Evolutionary conservation across 768 basidiomycete species (phyloP).

Genomic region (Boletus sp.): DNA sequence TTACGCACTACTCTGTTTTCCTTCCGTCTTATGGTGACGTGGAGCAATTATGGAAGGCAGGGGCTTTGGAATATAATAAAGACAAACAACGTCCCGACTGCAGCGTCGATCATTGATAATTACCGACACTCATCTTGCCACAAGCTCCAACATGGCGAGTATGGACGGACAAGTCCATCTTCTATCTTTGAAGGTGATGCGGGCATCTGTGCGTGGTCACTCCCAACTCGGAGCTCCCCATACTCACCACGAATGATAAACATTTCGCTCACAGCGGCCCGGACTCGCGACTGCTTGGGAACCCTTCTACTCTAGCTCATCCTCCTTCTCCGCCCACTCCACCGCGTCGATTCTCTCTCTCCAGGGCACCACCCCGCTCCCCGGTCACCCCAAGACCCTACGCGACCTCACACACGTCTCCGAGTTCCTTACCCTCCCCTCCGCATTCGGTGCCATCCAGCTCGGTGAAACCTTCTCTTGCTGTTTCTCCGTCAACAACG

Average conservation of each 20-base stretch:
- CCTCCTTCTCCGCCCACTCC: conserved; percentile 78
- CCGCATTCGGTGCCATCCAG: conserved; percentile 82
- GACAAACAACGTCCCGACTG: conserved; percentile 17
- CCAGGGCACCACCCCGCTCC: conserved; percentile 66
- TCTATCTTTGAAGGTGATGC: conserved; percentile 82
- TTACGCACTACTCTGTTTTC: not conserved
- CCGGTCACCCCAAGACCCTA: conserved; percentile 78
- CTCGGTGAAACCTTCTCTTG: conserved; percentile 87
- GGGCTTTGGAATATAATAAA: conserved; percentile 14
- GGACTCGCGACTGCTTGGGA: conserved; percentile 75
- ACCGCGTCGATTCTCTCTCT: conserved; percentile 74
- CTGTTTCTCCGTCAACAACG: conserved; percentile 80
- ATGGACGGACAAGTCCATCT: conserved; percentile 61
- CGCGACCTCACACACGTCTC: conserved; percentile 77
- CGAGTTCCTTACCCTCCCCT: conserved; percentile 75
- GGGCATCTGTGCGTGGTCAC: conserved; percentile 66
- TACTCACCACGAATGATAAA: conserved; percentile 2
- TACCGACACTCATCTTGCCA: not conserved
- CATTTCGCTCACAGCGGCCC: conserved; percentile 51
- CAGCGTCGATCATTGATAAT: not conserved
- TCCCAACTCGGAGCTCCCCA: not conserved
- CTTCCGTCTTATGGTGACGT: not conserved
- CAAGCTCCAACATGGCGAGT: conserved; percentile 12
- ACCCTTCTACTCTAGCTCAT: conserved; percentile 81
- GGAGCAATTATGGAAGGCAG: no score